Evolutionary conservation across 129 eudicot genomes (phyloP).

Genomic region (Flaveria linearis): DNA sequence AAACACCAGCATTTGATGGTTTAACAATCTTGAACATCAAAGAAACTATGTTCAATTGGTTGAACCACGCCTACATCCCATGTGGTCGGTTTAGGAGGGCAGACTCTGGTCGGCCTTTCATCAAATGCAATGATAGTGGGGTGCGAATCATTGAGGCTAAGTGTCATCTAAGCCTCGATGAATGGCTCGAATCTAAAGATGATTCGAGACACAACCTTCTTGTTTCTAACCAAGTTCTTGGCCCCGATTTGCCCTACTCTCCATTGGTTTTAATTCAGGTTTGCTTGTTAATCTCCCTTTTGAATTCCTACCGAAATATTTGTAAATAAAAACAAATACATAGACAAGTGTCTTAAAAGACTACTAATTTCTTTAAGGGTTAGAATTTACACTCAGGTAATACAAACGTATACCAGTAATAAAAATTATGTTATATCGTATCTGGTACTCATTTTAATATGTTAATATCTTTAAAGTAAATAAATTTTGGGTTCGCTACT

Average conservation of each 20-base stretch:
- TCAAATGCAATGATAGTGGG: constrained; percentile 88
- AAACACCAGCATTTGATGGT: constrained; percentile 45
- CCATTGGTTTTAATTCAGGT: constrained; percentile 69
- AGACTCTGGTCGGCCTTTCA: constrained; percentile 55
- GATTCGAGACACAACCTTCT: constrained; percentile 47
- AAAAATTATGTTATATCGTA: background rate
- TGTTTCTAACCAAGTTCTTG: constrained; percentile 47
- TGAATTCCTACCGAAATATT: too few species aligned
- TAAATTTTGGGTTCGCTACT: too few species aligned
- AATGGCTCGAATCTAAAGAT: constrained; percentile 58
- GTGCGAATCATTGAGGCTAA: constrained; percentile 60
- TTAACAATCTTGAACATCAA: constrained; percentile 45
- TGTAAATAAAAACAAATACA: too few species aligned
- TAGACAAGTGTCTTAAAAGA: too few species aligned
- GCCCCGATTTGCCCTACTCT: constrained; percentile 66
- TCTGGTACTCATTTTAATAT: background rate
- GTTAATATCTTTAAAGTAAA: background rate
- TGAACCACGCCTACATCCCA: constrained; percentile 42
- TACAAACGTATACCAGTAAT: too few species aligned
- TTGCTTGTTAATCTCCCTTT: background rate
- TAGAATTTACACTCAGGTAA: too few species aligned
- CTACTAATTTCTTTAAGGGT: too few species aligned
- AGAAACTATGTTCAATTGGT: constrained; percentile 68
- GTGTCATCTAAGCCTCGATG: constrained; percentile 55
- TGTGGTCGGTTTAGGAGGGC: constrained; percentile 68